Evolutionary conservation across 768 basidiomycete genomes (phyloP).

Genomic region (Termitomyces sp.): DNA sequence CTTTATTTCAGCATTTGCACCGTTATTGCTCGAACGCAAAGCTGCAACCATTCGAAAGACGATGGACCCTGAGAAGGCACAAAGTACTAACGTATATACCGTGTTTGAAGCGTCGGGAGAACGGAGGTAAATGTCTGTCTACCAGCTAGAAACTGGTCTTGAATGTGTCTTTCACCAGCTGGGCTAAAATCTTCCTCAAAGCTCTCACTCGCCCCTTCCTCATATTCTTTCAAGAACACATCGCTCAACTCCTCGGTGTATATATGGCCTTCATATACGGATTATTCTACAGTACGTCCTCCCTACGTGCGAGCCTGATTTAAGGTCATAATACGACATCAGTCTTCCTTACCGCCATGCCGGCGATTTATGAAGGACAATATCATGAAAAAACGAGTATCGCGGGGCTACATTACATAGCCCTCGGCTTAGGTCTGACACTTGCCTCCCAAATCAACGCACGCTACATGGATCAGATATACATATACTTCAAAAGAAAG

Average conservation of each 20-base stretch:
- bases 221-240: conserved; percentile 55
- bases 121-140: conserved; percentile 32
- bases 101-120: conserved; percentile 37
- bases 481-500: conserved; percentile 41
- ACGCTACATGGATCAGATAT: conserved; percentile 48
- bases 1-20: conserved; percentile 35
- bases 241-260: conserved; percentile 59
- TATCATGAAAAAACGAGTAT: conserved; percentile 56
- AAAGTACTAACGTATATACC: conserved; percentile 35
- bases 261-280: conserved; percentile 74
- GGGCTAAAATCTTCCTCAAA: conserved; percentile 43
- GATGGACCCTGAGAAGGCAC: conserved; percentile 43
- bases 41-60: conserved; percentile 38
- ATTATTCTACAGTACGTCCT: conserved; percentile 43
- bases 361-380: conserved; percentile 46
- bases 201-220: conserved; percentile 65
- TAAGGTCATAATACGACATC: not conserved
- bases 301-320: not conserved
- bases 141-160: not conserved
- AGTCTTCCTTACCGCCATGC: conserved; percentile 69
- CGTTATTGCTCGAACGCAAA: conserved; percentile 43
- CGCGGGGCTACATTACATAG: conserved; percentile 64
- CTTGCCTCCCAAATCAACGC: conserved; percentile 51
- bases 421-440: conserved; percentile 60
- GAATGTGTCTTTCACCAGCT: conserved; percentile 29